Evolutionary conservation across 169 alveolate species (phyloP).

Genomic region (Neospora caninum): DNA sequence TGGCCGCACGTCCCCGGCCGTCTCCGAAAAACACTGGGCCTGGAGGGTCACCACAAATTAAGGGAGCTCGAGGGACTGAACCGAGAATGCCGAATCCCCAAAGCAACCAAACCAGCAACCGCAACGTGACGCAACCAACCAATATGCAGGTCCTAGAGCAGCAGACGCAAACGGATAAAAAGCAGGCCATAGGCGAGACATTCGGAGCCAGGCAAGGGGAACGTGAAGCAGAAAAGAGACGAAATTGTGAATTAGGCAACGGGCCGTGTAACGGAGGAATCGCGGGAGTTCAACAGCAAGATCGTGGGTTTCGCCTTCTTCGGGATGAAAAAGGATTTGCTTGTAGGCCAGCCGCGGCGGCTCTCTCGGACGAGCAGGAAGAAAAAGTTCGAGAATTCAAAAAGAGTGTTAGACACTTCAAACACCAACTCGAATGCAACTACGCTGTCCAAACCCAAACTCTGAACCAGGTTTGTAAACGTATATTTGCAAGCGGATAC

Average conservation of each 20-base stretch:
- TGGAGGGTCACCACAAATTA: neutral
- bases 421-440: slow-evolving; percentile 39
- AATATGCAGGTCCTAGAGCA: neutral
- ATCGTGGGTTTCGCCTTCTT: neutral
- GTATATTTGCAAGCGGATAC: neutral
- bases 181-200: neutral
- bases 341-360: neutral
- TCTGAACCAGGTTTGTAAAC: neutral
- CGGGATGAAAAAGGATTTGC: neutral
- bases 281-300: neutral
- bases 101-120: neutral
- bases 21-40: neutral
- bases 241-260: neutral
- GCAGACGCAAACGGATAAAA: neutral
- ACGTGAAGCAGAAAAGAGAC: neutral
- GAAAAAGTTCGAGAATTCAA: slow-evolving; percentile 22
- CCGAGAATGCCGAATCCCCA: neutral
- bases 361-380: neutral
- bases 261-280: neutral
- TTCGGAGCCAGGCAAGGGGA: neutral
- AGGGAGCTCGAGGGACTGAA: neutral
- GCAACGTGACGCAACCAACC: neutral
- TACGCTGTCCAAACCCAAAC: neutral
- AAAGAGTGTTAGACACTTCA: neutral
- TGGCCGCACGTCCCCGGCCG: neutral